Percentiles rank a stretch among this genome's conserved stretches.
Conservation (phyloP, 1,284 basidiomycete species). For the Boletus sp. region DNA sequence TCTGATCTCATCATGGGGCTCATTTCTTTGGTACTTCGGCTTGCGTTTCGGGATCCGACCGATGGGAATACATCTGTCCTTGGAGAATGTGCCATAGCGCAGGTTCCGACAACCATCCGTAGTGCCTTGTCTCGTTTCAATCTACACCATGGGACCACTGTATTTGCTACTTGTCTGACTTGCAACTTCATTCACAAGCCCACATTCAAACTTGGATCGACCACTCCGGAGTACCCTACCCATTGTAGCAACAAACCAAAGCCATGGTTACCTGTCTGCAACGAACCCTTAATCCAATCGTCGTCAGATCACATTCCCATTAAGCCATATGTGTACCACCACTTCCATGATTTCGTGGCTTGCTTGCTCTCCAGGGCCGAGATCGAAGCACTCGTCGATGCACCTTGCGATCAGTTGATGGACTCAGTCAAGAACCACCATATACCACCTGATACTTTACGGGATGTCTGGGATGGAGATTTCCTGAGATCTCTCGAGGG, state of each 20-base stretch:
- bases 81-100: neutral
- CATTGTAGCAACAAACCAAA: constrained; percentile 5
- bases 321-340: constrained; percentile 12
- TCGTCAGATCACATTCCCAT: neutral
- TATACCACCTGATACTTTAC: neutral
- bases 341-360: constrained; percentile 1
- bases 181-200: constrained; percentile 8
- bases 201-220: neutral
- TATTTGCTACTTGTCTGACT: constrained; percentile 7
- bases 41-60: neutral
- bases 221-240: constrained; percentile 6
- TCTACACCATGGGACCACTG: neutral
- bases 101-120: neutral
- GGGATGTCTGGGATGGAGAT: constrained; percentile 10
- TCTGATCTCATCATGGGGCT: constrained; percentile 3
- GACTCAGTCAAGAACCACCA: neutral
- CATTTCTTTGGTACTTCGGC: neutral
- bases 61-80: neutral
- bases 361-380: constrained; percentile 1
- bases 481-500: constrained; percentile 1
- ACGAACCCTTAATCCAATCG: neutral
- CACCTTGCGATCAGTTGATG: constrained; percentile 10
- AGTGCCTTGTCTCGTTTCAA: neutral
- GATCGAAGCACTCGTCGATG: constrained; percentile 3
- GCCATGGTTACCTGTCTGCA: constrained; percentile 4